Percentiles rank a stretch among this genome's conserved stretches.
phyloP scores from a whole-genome alignment of 805 yeast species.

The Starmerella scarabaei region DNA sequence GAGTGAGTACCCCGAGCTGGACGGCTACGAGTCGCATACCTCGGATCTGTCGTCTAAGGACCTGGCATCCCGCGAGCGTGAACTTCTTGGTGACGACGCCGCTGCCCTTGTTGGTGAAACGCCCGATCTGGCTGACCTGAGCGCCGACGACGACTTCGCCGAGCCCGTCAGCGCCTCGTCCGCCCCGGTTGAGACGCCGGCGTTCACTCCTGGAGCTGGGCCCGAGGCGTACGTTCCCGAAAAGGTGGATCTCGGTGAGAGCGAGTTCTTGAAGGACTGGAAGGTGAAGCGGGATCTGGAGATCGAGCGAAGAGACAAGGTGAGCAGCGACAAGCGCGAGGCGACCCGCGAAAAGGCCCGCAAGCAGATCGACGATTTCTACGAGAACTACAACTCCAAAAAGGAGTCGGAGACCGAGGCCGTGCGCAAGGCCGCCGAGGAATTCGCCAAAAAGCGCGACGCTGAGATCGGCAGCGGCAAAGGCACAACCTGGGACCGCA shows the following conservation, averaged over 20 bases:
- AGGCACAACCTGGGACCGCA: constrained; percentile 49
- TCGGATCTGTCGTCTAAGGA: constrained; percentile 25
- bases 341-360: constrained; percentile 65
- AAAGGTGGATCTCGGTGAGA: constrained; percentile 32
- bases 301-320: constrained; percentile 64
- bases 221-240: constrained; percentile 19
- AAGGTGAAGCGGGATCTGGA: constrained; percentile 66
- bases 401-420: constrained; percentile 55
- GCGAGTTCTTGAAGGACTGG: constrained; percentile 64
- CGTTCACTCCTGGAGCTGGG: constrained; percentile 19
- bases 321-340: constrained; percentile 46
- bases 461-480: constrained; percentile 29
- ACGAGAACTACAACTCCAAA: constrained; percentile 78
- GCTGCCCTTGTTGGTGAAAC: constrained; percentile 22
- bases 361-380: constrained; percentile 78
- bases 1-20: constrained; percentile 55
- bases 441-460: constrained; percentile 63
- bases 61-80: constrained; percentile 32
- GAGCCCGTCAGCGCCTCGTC: constrained; percentile 5
- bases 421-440: constrained; percentile 54
- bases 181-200: constrained; percentile 1
- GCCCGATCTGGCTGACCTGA: constrained; percentile 9
- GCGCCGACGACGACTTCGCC: constrained; percentile 14
- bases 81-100: constrained; percentile 32
- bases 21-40: constrained; percentile 31